These are phyloP conservation scores for Starmerella stellata DNA, from an alignment of 805 yeast species.

Conservation along the genomic window DNA sequence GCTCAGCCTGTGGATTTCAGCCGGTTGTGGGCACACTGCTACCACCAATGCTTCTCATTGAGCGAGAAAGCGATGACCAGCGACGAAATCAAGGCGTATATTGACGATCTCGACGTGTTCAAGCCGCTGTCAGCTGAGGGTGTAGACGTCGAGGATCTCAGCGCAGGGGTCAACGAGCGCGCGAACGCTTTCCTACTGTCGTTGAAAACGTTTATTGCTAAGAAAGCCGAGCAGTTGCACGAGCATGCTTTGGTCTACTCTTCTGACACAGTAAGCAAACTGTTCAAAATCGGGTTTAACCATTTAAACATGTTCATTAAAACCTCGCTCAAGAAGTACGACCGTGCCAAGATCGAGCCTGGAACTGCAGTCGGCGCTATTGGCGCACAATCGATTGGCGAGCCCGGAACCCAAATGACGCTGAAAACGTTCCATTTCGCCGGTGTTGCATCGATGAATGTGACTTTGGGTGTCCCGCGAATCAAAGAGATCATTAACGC, in stretches of 20 bases:
- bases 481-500: constrained; percentile 97
- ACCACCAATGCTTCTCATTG: constrained; percentile 46
- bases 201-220: constrained; percentile 41
- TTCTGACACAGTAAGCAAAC: constrained; percentile 22
- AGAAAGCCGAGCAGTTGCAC: constrained; percentile 42
- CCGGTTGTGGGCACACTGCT: constrained; percentile 89
- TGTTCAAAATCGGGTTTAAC: constrained; percentile 38
- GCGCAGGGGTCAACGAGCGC: constrained; percentile 43
- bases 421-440: constrained; percentile 94
- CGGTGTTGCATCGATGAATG: constrained; percentile 98
- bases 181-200: constrained; percentile 57
- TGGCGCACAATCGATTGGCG: constrained; percentile 98
- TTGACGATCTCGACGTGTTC: constrained; percentile 32
- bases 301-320: constrained; percentile 50
- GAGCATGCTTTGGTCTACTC: constrained; percentile 32
- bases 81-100: constrained; percentile 40
- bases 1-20: constrained; percentile 86
- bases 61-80: constrained; percentile 46
- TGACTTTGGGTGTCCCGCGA: constrained; percentile 97
- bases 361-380: constrained; percentile 99
- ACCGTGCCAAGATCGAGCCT: constrained; percentile 85
- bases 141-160: constrained; percentile 9
- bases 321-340: constrained; percentile 64
- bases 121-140: constrained; percentile 1
- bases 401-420: constrained; percentile 99